Evolutionary conservation across 352 stramenopile species (phyloP).

Genomic region (Peronospora destructor): DNA sequence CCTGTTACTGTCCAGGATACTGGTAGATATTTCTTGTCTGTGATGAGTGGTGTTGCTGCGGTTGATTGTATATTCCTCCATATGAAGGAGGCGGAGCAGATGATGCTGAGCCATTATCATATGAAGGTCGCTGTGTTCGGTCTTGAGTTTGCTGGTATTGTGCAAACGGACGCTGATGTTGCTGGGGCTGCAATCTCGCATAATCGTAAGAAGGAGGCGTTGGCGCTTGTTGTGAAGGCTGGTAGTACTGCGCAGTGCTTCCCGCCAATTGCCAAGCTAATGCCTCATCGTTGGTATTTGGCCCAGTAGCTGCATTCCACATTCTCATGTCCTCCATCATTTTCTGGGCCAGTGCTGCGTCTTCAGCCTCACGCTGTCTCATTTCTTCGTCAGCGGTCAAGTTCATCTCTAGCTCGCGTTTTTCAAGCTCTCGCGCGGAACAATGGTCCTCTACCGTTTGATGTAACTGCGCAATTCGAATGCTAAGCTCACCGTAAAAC

Average conservation of each 20-base stretch:
- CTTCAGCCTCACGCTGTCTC: conserved; percentile 38
- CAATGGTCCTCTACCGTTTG: conserved; percentile 74
- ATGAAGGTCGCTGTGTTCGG: conserved; percentile 10
- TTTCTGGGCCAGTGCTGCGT: conserved; percentile 51
- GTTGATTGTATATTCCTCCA: conserved; percentile 38
- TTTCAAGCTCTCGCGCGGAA: conserved; percentile 57
- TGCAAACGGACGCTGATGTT: conserved; percentile 32
- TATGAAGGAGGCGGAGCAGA: conserved; percentile 32
- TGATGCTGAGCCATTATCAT: conserved; percentile 25
- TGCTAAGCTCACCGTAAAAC: conserved; percentile 57
- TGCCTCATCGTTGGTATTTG: conserved; percentile 40
- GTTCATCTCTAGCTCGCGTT: conserved; percentile 64
- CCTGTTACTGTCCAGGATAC: conserved; percentile 36
- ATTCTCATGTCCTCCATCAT: conserved; percentile 71
- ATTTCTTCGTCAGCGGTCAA: conserved; percentile 51
- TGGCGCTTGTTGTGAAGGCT: conserved; percentile 12
- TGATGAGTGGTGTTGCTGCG: conserved; percentile 23
- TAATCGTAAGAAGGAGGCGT: conserved; percentile 37
- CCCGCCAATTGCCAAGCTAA: conserved; percentile 49
- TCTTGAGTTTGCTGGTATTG: conserved; percentile 35
- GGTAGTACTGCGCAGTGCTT: conserved; percentile 38
- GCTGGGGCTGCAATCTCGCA: conserved; percentile 26
- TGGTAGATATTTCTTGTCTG: conserved; percentile 34
- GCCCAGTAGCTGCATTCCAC: conserved; percentile 12
- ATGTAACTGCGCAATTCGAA: conserved; percentile 52